These are phyloP conservation scores for Tripterygium wilfordii DNA, from an alignment of 177 flowering plant species.

Conservation along the genomic window DNA sequence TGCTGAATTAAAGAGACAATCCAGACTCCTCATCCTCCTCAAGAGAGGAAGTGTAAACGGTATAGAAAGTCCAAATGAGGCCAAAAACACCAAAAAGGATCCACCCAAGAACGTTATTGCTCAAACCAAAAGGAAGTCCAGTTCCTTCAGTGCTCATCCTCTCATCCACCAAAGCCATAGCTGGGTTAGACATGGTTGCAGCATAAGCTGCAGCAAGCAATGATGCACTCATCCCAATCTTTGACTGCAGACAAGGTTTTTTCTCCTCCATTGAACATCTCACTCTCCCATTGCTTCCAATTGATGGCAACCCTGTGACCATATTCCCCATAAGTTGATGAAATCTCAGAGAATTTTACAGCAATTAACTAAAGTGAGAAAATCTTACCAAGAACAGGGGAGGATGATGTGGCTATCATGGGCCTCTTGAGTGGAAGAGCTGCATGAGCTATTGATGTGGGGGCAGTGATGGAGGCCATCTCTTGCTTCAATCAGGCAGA, in stretches of 20 bases:
- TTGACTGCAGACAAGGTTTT: conserved; percentile 19
- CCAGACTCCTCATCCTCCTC: conserved; percentile 99
- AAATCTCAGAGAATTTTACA: neutral
- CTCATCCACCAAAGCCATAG: conserved; percentile 93
- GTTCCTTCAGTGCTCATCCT: conserved; percentile 97
- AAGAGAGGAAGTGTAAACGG: conserved; percentile 58
- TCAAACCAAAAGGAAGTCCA: conserved; percentile 91
- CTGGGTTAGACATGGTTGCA: conserved; percentile 60
- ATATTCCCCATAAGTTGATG: neutral
- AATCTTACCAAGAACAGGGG: conserved; percentile 54
- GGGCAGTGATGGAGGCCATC: conserved; percentile 69
- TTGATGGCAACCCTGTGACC: conserved; percentile 38
- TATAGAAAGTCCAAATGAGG: conserved; percentile 79
- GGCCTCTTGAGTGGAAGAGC: conserved; percentile 30
- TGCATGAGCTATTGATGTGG: conserved; percentile 32
- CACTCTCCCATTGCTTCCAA: conserved; percentile 50
- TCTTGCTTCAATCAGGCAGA: conserved; percentile 6
- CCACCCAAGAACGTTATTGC: conserved; percentile 95
- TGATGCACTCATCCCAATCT: conserved; percentile 45
- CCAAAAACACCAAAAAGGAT: conserved; percentile 87
- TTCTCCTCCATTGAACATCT: conserved; percentile 62
- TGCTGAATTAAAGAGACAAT: conserved; percentile 55
- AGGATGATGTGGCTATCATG: conserved; percentile 19
- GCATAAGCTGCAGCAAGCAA: conserved; percentile 59
- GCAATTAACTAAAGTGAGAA: neutral